Percentiles rank a stretch among this genome's conserved stretches.
phyloP scores from a whole-genome alignment of 306 rosid species.

The Quercus variabilis region DNA sequence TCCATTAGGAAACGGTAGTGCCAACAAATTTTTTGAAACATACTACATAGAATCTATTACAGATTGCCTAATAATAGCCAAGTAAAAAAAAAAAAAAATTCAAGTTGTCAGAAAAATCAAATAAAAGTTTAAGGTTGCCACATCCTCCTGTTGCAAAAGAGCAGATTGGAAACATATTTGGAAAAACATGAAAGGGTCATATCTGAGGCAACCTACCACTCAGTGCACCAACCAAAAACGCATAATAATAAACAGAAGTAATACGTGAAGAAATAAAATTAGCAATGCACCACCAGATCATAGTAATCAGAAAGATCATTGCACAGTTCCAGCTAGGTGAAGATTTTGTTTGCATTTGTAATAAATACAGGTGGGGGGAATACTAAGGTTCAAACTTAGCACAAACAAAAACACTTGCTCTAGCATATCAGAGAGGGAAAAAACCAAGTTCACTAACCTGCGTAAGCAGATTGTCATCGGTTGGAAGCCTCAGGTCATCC shows the following conservation, averaged over 20 bases:
- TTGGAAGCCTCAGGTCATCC: slow-evolving; percentile 95
- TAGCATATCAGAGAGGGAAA: not conserved
- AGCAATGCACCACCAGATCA: not conserved
- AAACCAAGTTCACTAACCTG: slow-evolving; percentile 48
- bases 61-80: not conserved
- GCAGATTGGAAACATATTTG: not conserved
- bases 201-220: not conserved
- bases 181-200: not conserved
- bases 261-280: not conserved
- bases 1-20: not conserved
- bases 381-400: not conserved
- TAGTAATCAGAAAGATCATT: not conserved
- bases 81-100: too few species aligned
- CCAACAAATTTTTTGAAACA: not conserved
- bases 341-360: not conserved
- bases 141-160: not conserved
- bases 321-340: not conserved
- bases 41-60: not conserved
- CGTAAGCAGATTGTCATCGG: slow-evolving; percentile 76
- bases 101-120: not conserved
- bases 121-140: not conserved
- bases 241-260: not conserved
- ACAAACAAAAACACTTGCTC: not conserved
- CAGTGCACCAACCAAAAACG: not conserved
- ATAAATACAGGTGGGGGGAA: not conserved